Base-by-base conservation (phyloP, 768 basidiomycete genomes). In the Rhodotorula babjevae region DNA sequence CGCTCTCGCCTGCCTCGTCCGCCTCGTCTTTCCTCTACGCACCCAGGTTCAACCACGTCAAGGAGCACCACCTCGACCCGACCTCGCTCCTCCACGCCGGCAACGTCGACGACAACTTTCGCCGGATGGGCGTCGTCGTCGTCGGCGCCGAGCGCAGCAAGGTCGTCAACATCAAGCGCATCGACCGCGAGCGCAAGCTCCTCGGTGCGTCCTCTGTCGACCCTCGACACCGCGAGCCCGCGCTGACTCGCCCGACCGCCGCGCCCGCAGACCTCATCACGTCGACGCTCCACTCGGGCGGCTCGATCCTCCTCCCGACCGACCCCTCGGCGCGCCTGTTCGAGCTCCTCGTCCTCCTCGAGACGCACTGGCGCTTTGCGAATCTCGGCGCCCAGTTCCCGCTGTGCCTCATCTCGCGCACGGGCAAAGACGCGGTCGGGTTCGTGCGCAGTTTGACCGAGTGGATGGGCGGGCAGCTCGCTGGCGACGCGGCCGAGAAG, bases 371-470 rank as follows among this genome's bases (percentile, higher is more conserved):
- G 96, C 89, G 89, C 68, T 98, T 87, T 81, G 61, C 76, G 57
- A 72, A 69, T 65, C 56, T 76, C 47, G 63, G 68, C 16, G 42
- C 63, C 14, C 55, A 71, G 58, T 82, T 79, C 68, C 96, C 95
- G 0, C 91, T 99, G 49, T 98, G 95, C 80, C 86, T 99, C n/a
- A 85, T 98, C 52, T 91, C 91, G 61, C 86, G 89, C 47, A 94
- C 93, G 12, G 93, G 90, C 5, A 87, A 89, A 72, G 95, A 99
- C 81, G 95, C 96, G 89, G 82, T 96, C 49, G 89, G 90, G 2
- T 92, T 93, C 78, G 91, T 96, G 40, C 84, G 93, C 69, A 94
- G 91, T 84, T 90, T 98, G 90, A 95, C 96, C 87, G 96, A 98
- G 80, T 98, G 94, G 93, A 87, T 99, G 73, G 96, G 96, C 18